Evolutionary conservation across 257 asterid species (phyloP).

Genomic region (Cinchona pubescens): DNA sequence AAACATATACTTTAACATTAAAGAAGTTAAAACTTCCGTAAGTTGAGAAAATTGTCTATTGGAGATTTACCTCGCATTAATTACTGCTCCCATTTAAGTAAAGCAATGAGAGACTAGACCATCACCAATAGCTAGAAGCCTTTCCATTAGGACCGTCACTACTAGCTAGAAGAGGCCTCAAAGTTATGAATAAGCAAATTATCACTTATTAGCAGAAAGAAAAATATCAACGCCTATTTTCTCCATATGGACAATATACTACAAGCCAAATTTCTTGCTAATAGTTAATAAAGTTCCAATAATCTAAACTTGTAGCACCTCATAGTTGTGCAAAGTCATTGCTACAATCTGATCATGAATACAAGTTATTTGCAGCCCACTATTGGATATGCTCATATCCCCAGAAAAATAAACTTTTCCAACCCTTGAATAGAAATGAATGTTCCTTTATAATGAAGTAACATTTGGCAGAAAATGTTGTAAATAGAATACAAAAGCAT

Average conservation of each 20-base stretch:
- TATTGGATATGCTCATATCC: too few species aligned
- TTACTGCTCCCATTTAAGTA: constrained; percentile 87
- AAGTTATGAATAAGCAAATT: too few species aligned
- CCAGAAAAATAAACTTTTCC: not conserved
- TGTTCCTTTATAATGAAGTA: not conserved
- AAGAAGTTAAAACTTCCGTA: constrained; percentile 2
- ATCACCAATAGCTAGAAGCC: too few species aligned
- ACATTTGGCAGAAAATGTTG: not conserved
- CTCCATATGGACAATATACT: too few species aligned
- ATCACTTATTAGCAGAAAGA: too few species aligned
- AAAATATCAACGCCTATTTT: too few species aligned
- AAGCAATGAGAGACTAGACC: constrained; percentile 99
- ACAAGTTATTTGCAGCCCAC: not conserved
- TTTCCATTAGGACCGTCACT: too few species aligned
- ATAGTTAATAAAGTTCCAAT: not conserved
- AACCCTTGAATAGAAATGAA: not conserved
- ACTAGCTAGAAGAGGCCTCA: too few species aligned
- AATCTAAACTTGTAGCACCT: not conserved
- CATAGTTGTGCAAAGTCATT: not conserved
- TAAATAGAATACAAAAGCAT: not conserved
- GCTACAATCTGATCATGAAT: not conserved
- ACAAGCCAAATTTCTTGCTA: not conserved
- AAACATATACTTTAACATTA: constrained; percentile 12
- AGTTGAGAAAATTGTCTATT: not conserved
- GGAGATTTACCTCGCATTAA: constrained; percentile 66